Evolutionary conservation across 352 stramenopile species (phyloP), one percentile per base, ranked within the genome.

Genomic region (Halophytophthora polymorphica): DNA sequence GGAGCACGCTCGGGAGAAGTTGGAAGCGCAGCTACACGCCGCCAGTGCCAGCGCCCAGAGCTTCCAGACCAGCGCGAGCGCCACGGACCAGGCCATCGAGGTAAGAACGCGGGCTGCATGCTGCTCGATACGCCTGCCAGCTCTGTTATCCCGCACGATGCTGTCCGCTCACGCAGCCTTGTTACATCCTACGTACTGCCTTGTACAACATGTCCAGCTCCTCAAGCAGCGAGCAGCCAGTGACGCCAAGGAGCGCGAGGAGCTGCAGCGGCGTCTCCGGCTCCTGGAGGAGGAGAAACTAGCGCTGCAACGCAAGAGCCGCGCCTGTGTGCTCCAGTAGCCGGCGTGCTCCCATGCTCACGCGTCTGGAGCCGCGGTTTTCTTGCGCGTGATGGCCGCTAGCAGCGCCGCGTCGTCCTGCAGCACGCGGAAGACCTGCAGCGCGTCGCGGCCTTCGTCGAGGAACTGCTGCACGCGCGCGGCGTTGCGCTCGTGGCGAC

Each of bases 351-450:
- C 35, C 25, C 19, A 39, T 21, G 36, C 45, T 2, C 45, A 39
- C 4, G 14, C 19, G 25, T 55, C 23, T 29, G n/a, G 18, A 17
- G 45, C 43, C 45, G 13, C 15, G 45, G 19, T 60, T 18, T 70
- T 61, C 56, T 90, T 90, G 36, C 79, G 71, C 21, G 68, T 86
- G 48, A 84, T 85, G 25, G 77, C 74, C 1, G 52, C 49, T 14
- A 88, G 73, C 49, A 90, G 61, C 46, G 54, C 39, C 8, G 47
- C 35, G 29, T 86, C 68, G 8, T 56, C 50, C 34, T 77, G 60
- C 13, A 91, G 64, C 52, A 83, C 52, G 53, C 60, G 68, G 58
- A 84, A 86, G 44, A 91, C 78, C 23, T 53, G 45, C 53, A 91
- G 57, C n/a, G 71, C 75, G 37, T 77, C 65, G 45, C 71, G 53